phyloP scores from a whole-genome alignment of 768 basidiomycete genomes.

The Pulveroboletus ravenelii region DNA sequence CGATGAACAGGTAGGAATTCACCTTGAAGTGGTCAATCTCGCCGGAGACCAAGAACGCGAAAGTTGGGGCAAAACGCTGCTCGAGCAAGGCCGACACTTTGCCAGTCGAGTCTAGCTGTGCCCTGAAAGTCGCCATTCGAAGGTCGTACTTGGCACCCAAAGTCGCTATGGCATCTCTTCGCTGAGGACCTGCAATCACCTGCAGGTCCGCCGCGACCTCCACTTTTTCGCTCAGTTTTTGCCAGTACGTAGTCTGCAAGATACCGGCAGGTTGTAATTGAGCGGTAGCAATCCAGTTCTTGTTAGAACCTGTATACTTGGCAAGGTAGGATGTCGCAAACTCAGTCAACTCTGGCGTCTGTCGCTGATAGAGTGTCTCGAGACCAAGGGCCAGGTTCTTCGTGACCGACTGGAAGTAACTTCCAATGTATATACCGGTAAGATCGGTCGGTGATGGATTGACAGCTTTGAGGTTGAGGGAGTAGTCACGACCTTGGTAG shows the following conservation, averaged over 20 bases:
- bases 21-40: conserved; percentile 99
- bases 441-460: conserved; percentile 87
- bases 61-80: conserved; percentile 92
- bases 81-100: conserved; percentile 95
- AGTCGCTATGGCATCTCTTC: conserved; percentile 89
- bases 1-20: conserved; percentile 12
- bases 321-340: conserved; percentile 71
- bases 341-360: conserved; percentile 67
- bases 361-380: conserved; percentile 81
- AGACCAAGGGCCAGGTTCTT: conserved; percentile 86
- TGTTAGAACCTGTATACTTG: conserved; percentile 67
- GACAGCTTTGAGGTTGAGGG: conserved; percentile 78
- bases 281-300: conserved; percentile 91
- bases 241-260: conserved; percentile 92
- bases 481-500: conserved; percentile 83
- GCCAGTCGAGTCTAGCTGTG: conserved; percentile 90
- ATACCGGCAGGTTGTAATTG: conserved; percentile 80
- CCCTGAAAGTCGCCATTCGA: conserved; percentile 88
- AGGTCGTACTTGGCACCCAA: conserved; percentile 97
- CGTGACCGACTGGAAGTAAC: conserved; percentile 88
- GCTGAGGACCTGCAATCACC: conserved; percentile 68
- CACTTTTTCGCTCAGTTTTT: conserved; percentile 90
- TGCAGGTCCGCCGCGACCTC: conserved; percentile 96
- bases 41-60: conserved; percentile 90
- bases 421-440: conserved; percentile 89